Conservation (phyloP, 1,284 basidiomycete species). For the Irpex lacteus region DNA sequence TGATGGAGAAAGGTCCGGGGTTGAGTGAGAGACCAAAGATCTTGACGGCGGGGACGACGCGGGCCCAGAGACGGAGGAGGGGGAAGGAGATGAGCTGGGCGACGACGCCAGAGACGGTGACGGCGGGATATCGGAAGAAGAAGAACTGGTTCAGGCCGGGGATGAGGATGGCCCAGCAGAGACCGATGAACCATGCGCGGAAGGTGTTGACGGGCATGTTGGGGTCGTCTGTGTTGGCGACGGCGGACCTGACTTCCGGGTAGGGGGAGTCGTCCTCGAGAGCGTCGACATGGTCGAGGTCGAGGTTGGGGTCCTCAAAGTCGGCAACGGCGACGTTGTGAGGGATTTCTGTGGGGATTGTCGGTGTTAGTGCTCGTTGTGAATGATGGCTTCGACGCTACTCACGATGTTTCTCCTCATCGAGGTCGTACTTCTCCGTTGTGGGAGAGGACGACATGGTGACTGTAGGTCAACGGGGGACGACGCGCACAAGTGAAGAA, state of each 20-base stretch:
- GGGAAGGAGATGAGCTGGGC: conserved; percentile 67
- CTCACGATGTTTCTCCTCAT: conserved; percentile 3
- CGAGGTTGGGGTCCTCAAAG: conserved; percentile 67
- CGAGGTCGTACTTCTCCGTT: conserved; percentile 1
- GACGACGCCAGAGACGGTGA: conserved; percentile 45
- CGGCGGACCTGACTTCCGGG: conserved; percentile 76
- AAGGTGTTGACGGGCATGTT: conserved; percentile 58
- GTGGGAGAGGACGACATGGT: conserved; percentile 2
- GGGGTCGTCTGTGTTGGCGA: conserved; percentile 71
- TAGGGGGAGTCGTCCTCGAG: conserved; percentile 61
- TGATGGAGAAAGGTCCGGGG: conserved; percentile 72
- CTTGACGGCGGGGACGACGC: conserved; percentile 49
- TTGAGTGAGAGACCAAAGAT: conserved; percentile 44
- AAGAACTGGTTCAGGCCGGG: conserved; percentile 66
- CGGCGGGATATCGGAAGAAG: conserved; percentile 65
- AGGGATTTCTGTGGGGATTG: conserved; percentile 1
- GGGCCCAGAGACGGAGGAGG: conserved; percentile 58
- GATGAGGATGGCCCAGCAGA: conserved; percentile 56
- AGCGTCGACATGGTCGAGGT: conserved; percentile 36
- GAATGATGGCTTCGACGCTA: not conserved
- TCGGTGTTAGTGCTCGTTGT: not conserved
- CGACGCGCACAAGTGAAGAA: not conserved
- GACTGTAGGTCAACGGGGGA: not conserved
- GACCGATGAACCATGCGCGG: conserved; percentile 64
- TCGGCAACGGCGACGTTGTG: conserved; percentile 27